Evolutionary conservation across 2,329 filamentous ascomycete genomes (phyloP), one percentile per base, ranked within the genome.

Genomic region (Clarireedia paspali): DNA sequence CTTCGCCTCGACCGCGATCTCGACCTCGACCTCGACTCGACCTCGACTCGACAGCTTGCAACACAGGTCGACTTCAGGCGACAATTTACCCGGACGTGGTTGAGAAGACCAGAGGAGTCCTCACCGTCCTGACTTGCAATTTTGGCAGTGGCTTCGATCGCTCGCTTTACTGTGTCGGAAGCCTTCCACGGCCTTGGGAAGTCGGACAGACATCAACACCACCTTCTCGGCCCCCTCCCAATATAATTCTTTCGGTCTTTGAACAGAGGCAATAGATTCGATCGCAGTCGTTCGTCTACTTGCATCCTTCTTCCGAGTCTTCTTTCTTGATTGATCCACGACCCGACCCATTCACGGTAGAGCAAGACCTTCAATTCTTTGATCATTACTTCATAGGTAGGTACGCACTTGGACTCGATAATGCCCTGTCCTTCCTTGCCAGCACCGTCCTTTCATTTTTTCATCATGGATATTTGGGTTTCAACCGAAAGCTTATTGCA

Each of bases 401-500:
- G 56, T 53, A 45, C 47, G 45, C 39, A 56, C 50, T 39, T 51
- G 30, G 39, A 49, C 53, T 55, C 53, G 49, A 47, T 53, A 48
- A 58, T 53, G 56, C 58, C 53, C 55, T 47, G 59, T 55, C 53
- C 51, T 56, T 56, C 59, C 51, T 42, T 42, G 23, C 23, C n/a
- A 34, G 36, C 38, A 54, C 52, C 27, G 26, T 42, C 46, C 53
- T 20, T 42, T 44, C 9, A 20, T 50, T 47, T 57, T 57, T 55
- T 59, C 47, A 53, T 24, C 39, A 26, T 57, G 57, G 57, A 39
- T 55, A 40, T 55, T 54, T 54, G 59, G 52, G 15, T 42, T 20
- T 9, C 6, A n/a, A 55, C 38, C 20, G 17, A 54, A 40, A 55
- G 52, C 53, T 42, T 51, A 45, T 59, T 55, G 30, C 53, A 44